Evolutionary conservation across 2,329 filamentous ascomycete genomes (phyloP), one percentile per base, ranked within the genome.

Genomic region (Monosporascus sp.): DNA sequence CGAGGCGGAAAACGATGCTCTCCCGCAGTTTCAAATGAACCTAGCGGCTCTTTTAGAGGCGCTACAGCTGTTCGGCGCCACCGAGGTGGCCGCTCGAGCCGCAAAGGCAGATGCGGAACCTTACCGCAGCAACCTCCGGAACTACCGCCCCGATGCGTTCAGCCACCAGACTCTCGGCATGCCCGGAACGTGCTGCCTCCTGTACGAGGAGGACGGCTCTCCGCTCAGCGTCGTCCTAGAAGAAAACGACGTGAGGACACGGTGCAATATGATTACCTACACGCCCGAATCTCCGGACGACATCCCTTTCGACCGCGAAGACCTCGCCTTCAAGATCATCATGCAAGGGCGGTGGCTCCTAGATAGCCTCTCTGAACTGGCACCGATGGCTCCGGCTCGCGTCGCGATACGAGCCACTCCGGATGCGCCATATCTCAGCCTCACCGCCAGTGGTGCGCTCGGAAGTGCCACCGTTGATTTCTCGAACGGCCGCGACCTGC

Each of bases 51-150:
- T 99, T 3, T 82, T 99, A 50, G 94, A 97, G 73, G 96, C 93
- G 0, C 79, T 99, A 7, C 93, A 97, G 65, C 97, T 99, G 49
- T 96, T 99, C 65, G 90, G 90, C 49, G 85, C 92, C n/a, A 82
- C 92, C 46, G 88, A 89, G 59, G 78, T 84, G 15, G 75, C 82
- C 6, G 77, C 75, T 41, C 80, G 81, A 57, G 74, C 80, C 48
- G 76, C 79, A 49, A 85, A 80, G 62, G 74, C 78, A 7, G 83
- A 86, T 14, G 73, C 78, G 54, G 83, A 86, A 57, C 74, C 77
- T 1, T 85, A 84, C 62, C 79, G 78, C 57, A 83, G 80, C 69
- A 85, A 83, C 60, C 70, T 84, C 39, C 77, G 81, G 49, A 83
- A 82, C 66, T 79, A 84, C 70, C 76, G 84, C 52, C 74, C 81